A percentile compares a stretch with the other conserved stretches of the same genome.
Conservation (phyloP, 305 asterid species). For the Rubia peregrina region DNA sequence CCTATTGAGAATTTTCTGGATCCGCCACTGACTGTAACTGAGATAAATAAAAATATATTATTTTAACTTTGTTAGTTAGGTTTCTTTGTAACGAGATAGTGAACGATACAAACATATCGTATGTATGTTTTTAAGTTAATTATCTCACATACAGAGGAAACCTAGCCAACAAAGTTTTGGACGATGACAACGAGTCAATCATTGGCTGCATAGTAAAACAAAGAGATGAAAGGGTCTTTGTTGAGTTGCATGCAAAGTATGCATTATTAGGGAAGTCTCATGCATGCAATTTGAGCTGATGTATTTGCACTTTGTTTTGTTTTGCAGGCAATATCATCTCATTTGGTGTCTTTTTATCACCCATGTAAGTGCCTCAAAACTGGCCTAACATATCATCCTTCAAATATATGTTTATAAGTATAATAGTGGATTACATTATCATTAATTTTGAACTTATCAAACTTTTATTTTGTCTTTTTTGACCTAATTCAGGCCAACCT, state of each 20-base stretch:
- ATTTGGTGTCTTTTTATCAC: slow-evolving; percentile 17
- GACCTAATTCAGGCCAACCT: slow-evolving; percentile 19
- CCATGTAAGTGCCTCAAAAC: slow-evolving; percentile 11
- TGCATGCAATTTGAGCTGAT: not conserved
- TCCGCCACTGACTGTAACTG: too few species aligned
- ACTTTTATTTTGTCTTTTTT: not conserved
- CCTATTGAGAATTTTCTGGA: too few species aligned
- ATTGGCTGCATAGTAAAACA: not conserved
- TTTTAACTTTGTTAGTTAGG: too few species aligned
- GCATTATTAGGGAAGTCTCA: not conserved
- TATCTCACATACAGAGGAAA: not conserved
- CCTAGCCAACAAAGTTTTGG: not conserved
- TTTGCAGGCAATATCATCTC: slow-evolving; percentile 17
- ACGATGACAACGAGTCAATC: not conserved
- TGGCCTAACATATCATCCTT: not conserved
- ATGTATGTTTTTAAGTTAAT: too few species aligned
- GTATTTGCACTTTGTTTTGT: not conserved
- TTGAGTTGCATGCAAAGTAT: not conserved
- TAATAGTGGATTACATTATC: not conserved
- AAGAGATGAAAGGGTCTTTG: not conserved
- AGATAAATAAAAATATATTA: too few species aligned
- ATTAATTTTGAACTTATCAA: not conserved
- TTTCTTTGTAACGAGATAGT: too few species aligned
- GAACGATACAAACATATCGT: too few species aligned
- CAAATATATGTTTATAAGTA: too few species aligned